A percentile compares a stretch with the other conserved stretches of the same genome.
Conservation (phyloP, 768 basidiomycete species). For the Trametes maxima region DNA sequence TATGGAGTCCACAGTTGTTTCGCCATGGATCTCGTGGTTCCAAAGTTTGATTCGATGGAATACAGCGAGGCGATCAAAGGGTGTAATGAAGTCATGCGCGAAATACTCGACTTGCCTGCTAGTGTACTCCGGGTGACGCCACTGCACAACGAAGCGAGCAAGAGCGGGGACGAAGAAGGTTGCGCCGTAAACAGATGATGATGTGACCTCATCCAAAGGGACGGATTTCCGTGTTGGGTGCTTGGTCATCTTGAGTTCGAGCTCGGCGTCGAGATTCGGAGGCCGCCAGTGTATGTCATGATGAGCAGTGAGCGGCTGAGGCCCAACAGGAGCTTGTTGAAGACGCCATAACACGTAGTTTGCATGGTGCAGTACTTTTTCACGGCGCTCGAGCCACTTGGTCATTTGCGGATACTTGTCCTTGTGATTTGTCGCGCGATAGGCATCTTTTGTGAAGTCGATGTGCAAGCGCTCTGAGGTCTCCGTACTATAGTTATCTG, state of each 20-base stretch:
- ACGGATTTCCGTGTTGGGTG: conserved; percentile 10
- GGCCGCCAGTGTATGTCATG: background rate
- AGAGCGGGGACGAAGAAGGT: conserved; percentile 1
- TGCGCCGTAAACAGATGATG: conserved; percentile 1
- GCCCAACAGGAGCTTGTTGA: background rate
- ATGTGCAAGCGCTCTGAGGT: conserved; percentile 42
- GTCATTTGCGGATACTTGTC: conserved; percentile 17
- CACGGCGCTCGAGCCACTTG: conserved; percentile 10
- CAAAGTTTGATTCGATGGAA: conserved; percentile 37
- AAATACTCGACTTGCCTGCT: background rate
- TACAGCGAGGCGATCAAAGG: conserved; percentile 31
- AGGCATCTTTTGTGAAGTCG: conserved; percentile 44
- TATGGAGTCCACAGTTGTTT: conserved; percentile 32
- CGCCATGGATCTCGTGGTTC: conserved; percentile 17
- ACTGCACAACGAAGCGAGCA: conserved; percentile 8
- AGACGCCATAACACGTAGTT: conserved; percentile 12
- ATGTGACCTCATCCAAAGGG: background rate
- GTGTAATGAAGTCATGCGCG: conserved; percentile 16
- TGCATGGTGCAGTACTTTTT: conserved; percentile 9
- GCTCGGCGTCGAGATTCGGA: background rate
- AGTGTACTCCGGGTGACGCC: background rate
- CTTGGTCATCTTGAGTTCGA: conserved; percentile 3
- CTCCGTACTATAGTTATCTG: conserved; percentile 22
- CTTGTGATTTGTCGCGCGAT: no score
- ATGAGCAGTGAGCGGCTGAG: background rate